phyloP scores from a whole-genome alignment of 192 early-diverging fungal species.

The Entophlyctis luteolus region DNA sequence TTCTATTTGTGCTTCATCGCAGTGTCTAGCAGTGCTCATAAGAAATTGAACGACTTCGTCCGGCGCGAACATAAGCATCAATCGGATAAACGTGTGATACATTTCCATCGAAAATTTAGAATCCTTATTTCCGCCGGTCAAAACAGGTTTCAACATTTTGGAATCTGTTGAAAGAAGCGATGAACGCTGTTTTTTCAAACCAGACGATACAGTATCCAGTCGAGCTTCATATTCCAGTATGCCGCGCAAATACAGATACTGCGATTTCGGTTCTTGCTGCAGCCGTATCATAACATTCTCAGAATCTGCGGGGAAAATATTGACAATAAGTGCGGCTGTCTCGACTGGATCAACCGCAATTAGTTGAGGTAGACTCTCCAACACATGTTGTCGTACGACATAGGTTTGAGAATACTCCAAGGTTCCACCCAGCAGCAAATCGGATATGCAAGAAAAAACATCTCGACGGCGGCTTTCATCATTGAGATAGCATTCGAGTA shows the following conservation, averaged over 20 bases:
- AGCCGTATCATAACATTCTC: slow-evolving; percentile 21
- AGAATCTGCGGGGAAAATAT: slow-evolving; percentile 26
- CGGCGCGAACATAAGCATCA: slow-evolving; percentile 29
- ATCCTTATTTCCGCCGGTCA: not conserved
- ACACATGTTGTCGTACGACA: slow-evolving; percentile 22
- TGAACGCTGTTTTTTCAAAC: not conserved
- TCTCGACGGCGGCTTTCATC: slow-evolving; percentile 24
- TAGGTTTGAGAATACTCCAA: slow-evolving; percentile 20
- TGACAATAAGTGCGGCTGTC: slow-evolving; percentile 29
- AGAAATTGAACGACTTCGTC: slow-evolving; percentile 27
- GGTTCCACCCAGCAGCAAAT: slow-evolving; percentile 3
- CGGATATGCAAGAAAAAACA: slow-evolving; percentile 18
- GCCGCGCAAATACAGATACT: slow-evolving; percentile 27
- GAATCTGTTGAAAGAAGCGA: not conserved
- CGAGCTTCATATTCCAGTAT: slow-evolving; percentile 27
- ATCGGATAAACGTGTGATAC: slow-evolving; percentile 32
- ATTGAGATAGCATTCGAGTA: slow-evolving; percentile 35
- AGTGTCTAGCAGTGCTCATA: slow-evolving; percentile 1
- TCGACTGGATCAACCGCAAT: slow-evolving; percentile 22
- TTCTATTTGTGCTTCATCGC: not conserved
- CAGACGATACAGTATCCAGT: not conserved
- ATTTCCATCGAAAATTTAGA: slow-evolving; percentile 4
- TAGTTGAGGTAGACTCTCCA: slow-evolving; percentile 16
- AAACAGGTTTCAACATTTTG: not conserved
- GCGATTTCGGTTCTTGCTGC: slow-evolving; percentile 6